Base-by-base conservation (phyloP, 116 monocot genomes). In the Iris pallida region DNA sequence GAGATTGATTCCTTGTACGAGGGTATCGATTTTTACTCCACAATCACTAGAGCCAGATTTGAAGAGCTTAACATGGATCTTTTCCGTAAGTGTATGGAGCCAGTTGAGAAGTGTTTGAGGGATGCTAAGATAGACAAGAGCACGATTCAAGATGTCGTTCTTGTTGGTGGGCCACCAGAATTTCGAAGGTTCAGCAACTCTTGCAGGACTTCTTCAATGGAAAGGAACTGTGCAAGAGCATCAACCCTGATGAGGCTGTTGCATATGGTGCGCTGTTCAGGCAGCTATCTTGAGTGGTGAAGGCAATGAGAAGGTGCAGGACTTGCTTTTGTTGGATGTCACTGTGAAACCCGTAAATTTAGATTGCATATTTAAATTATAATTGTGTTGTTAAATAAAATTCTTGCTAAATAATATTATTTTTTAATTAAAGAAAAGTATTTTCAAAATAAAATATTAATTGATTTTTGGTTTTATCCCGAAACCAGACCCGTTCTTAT, bases 191-290 rank as follows among this genome's bases (percentile, higher is more conserved):
- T n/a, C n/a, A n/a, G n/a, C n/a, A n/a, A n/a, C n/a, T n/a, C n/a
- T n/a, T n/a, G n/a, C n/a, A n/a, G n/a, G 77, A 82, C 8, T 73
- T 82, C 64, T 82, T 82, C 51, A 75, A 80, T 52, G 85, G 85
- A 4, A 85, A 85, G 71, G 77, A 85, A 67, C 85, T 80, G 64
- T 80, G 80, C 77, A 85, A 78, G 66, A 80, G 80, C 67, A 85
- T 85, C 70, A 85, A 85, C 74, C 85, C 85, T 5, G 77, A 77
- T 42, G 77, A 84, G 55, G 84, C 84, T 7, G 84, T 84, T 9
- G 84, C 84, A 0, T 84, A 74, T 16, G 84, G 84, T 20, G 83
- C 83, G n/a, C n/a, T n/a, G n/a, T n/a, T n/a, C n/a, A n/a, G n/a
- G n/a, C n/a, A n/a, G 76, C 76, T 0, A 84, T 83, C 45, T 16